Evolutionary conservation across 2,329 filamentous ascomycete species (phyloP).

Genomic region (Escovopsis weberi): DNA sequence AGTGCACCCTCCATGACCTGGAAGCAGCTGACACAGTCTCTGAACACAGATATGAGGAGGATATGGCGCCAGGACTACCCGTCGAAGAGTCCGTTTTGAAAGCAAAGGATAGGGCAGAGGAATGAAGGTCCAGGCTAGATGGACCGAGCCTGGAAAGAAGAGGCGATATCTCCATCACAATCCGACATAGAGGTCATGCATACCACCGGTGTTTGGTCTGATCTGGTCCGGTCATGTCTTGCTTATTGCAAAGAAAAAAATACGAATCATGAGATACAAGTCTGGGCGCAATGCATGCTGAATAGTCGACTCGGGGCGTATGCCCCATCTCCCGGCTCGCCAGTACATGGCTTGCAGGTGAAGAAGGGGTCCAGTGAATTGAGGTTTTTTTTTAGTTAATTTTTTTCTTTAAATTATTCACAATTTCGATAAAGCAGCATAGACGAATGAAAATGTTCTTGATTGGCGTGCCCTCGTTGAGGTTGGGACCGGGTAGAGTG

Average conservation of each 20-base stretch:
- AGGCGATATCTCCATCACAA: conserved; percentile 17
- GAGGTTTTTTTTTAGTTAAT: too few species aligned
- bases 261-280: conserved; percentile 3
- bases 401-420: too few species aligned
- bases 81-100: conserved; percentile 18
- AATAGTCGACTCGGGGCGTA: not conserved
- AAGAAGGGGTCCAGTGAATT: too few species aligned
- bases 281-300: not conserved
- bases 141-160: conserved; percentile 10
- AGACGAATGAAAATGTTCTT: too few species aligned
- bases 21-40: too few species aligned
- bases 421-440: too few species aligned
- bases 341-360: too few species aligned
- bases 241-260: conserved; percentile 7
- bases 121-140: conserved; percentile 3
- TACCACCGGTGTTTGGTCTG: conserved; percentile 20
- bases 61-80: conserved; percentile 28
- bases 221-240: conserved; percentile 10
- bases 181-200: conserved; percentile 16
- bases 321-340: too few species aligned
- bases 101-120: too few species aligned
- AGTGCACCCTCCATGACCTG: too few species aligned
- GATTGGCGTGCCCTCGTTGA: too few species aligned
- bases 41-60: conserved; percentile 27
- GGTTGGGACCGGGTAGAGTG: too few species aligned